Evolutionary conservation across 164 flowering plant genomes (phyloP).

Genomic region (Chloranthus sessilifolius): DNA sequence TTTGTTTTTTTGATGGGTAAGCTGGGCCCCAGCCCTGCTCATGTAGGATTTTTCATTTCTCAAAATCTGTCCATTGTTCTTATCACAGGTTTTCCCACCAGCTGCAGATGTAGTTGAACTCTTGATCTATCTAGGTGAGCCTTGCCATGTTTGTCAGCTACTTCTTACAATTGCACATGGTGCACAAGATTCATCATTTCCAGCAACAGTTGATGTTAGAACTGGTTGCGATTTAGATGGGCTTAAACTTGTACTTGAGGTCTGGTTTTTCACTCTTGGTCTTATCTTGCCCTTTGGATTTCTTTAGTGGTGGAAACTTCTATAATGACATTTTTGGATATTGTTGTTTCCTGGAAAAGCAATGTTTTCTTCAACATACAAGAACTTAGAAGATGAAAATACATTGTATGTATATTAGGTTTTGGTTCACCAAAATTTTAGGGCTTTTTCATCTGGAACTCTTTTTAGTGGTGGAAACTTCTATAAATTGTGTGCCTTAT

Average conservation of each 20-base stretch:
- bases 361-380: too few relatives aligned
- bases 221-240: conserved; percentile 75
- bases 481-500: too few relatives aligned
- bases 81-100: conserved; percentile 74
- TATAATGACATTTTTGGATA: too few relatives aligned
- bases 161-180: conserved; percentile 93
- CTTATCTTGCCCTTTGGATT: neutral
- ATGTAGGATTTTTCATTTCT: neutral
- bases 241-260: conserved; percentile 93
- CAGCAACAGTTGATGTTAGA: conserved; percentile 82
- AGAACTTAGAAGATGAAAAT: too few relatives aligned
- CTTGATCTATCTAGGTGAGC: conserved; percentile 83
- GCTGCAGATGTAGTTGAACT: conserved; percentile 89
- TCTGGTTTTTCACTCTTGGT: conserved; percentile 25
- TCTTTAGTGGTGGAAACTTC: too few relatives aligned
- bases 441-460: too few relatives aligned
- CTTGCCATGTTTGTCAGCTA: conserved; percentile 97
- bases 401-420: too few relatives aligned
- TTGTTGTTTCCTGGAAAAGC: too few relatives aligned
- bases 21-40: too few relatives aligned
- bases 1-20: too few relatives aligned
- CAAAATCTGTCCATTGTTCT: conserved; percentile 7
- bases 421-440: too few relatives aligned
- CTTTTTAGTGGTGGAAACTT: too few relatives aligned
- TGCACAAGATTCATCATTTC: conserved; percentile 91